Evolutionary conservation across 2,329 filamentous ascomycete genomes (phyloP).

Genomic region (Cyphellophora europaea): DNA sequence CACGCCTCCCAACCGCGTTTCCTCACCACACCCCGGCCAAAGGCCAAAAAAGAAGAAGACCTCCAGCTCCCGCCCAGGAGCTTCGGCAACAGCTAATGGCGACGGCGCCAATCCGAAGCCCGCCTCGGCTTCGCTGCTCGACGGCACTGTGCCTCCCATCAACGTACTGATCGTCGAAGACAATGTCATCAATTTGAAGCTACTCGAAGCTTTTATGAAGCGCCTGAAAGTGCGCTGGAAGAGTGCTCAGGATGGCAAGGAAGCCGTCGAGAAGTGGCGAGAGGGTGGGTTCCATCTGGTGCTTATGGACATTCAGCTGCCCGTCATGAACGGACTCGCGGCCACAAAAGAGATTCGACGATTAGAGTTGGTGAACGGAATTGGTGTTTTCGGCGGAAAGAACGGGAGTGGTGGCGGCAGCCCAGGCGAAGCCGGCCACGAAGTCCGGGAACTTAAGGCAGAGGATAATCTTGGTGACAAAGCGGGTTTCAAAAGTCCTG

Average conservation of each 20-base stretch:
- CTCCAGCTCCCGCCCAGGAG: slow-evolving; percentile 24
- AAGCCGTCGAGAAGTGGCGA: slow-evolving; percentile 90
- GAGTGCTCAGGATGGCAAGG: slow-evolving; percentile 90
- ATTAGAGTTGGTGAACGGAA: slow-evolving; percentile 80
- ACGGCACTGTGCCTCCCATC: slow-evolving; percentile 82
- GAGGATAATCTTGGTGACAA: slow-evolving; percentile 59
- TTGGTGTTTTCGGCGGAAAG: slow-evolving; percentile 62
- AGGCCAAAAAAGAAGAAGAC: slow-evolving; percentile 41
- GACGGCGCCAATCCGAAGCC: slow-evolving; percentile 22
- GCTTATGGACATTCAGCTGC: slow-evolving; percentile 96
- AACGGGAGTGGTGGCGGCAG: slow-evolving; percentile 6
- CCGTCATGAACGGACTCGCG: slow-evolving; percentile 90
- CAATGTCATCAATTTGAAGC: slow-evolving; percentile 92
- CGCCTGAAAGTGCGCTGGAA: slow-evolving; percentile 91
- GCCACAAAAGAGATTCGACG: slow-evolving; percentile 91
- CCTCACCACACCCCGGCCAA: slow-evolving; percentile 36
- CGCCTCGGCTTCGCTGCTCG: slow-evolving; percentile 55
- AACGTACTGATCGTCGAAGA: slow-evolving; percentile 97
- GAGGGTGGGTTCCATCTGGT: slow-evolving; percentile 89
- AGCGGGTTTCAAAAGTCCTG: slow-evolving; percentile 81
- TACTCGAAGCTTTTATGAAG: slow-evolving; percentile 93
- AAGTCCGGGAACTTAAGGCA: slow-evolving; percentile 10
- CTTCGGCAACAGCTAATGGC: slow-evolving; percentile 16
- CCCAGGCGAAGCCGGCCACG: slow-evolving; percentile 15
- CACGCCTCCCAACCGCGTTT: slow-evolving; percentile 39